Conservation (phyloP, 1,284 basidiomycete species). For the Puccinia novopanici region DNA sequence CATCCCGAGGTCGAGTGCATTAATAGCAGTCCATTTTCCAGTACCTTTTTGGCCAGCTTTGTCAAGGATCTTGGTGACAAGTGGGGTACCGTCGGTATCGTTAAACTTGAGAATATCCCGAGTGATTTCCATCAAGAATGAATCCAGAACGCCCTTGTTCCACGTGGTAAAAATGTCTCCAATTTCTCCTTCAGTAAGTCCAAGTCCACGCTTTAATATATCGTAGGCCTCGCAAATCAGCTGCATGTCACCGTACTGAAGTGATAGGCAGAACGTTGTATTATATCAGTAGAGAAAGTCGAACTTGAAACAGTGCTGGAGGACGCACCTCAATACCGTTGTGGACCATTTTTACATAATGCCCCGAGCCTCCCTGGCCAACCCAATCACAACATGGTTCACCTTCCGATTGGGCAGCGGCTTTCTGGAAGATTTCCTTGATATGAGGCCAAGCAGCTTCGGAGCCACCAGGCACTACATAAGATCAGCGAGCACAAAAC, state of each 20-base stretch:
- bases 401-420: conserved; percentile 89
- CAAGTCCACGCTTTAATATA: conserved; percentile 95
- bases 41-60: conserved; percentile 98
- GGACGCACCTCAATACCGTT: conserved; percentile 68
- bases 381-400: conserved; percentile 99
- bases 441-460: conserved; percentile 91
- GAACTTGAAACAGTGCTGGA: conserved; percentile 51
- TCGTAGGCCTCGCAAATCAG: conserved; percentile 97
- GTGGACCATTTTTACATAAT: conserved; percentile 99
- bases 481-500: not conserved
- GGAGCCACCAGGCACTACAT: conserved; percentile 85
- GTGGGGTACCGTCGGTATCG: conserved; percentile 87
- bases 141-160: conserved; percentile 99
- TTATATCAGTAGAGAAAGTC: not conserved
- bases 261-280: not conserved
- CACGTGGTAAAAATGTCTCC: conserved; percentile 65
- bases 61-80: conserved; percentile 92
- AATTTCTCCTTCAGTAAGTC: conserved; percentile 63
- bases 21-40: conserved; percentile 99
- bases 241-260: conserved; percentile 96
- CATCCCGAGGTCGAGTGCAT: conserved; percentile 92
- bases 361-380: conserved; percentile 87
- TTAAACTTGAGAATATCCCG: conserved; percentile 93
- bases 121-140: conserved; percentile 98
- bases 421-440: conserved; percentile 98